Evolutionary conservation across 805 yeast genomes (phyloP).

Genomic region (Nakazawaea anatomiae): DNA sequence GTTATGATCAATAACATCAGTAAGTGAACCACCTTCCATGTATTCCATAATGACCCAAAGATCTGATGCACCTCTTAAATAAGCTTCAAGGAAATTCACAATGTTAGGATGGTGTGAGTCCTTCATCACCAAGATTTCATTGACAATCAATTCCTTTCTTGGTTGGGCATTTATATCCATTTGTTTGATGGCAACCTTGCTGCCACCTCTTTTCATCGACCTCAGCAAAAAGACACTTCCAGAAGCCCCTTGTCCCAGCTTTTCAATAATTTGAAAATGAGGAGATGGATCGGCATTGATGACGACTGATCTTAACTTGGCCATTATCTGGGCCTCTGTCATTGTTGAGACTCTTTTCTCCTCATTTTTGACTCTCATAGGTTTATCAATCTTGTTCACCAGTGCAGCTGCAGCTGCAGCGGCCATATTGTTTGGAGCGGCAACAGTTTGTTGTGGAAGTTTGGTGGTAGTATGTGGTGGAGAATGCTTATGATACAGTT

Average conservation of each 20-base stretch:
- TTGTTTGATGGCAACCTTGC: slow-evolving; percentile 91
- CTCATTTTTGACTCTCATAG: slow-evolving; percentile 21
- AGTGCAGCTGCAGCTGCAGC: slow-evolving; percentile 32
- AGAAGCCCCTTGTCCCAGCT: slow-evolving; percentile 97
- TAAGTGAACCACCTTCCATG: slow-evolving; percentile 98
- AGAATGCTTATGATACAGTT: slow-evolving; percentile 12
- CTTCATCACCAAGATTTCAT: slow-evolving; percentile 95
- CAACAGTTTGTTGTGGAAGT: slow-evolving; percentile 15
- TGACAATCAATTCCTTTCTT: slow-evolving; percentile 88
- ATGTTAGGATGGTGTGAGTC: slow-evolving; percentile 92
- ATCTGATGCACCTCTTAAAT: slow-evolving; percentile 70
- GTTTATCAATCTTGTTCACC: slow-evolving; percentile 18
- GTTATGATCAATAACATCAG: slow-evolving; percentile 92
- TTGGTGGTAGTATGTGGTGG: slow-evolving; percentile 15
- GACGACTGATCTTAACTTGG: slow-evolving; percentile 77
- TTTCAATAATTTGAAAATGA: slow-evolving; percentile 66
- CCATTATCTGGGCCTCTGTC: slow-evolving; percentile 85
- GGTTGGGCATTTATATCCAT: slow-evolving; percentile 91
- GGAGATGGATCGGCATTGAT: slow-evolving; percentile 83
- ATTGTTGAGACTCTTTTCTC: slow-evolving; percentile 54
- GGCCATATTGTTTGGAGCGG: slow-evolving; percentile 13
- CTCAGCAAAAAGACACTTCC: slow-evolving; percentile 92
- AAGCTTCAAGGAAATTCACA: slow-evolving; percentile 91
- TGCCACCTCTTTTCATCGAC: slow-evolving; percentile 46
- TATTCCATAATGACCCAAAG: slow-evolving; percentile 99